phyloP scores from a whole-genome alignment of 805 yeast species.

The Sugiyamaella qingdaonensis region DNA sequence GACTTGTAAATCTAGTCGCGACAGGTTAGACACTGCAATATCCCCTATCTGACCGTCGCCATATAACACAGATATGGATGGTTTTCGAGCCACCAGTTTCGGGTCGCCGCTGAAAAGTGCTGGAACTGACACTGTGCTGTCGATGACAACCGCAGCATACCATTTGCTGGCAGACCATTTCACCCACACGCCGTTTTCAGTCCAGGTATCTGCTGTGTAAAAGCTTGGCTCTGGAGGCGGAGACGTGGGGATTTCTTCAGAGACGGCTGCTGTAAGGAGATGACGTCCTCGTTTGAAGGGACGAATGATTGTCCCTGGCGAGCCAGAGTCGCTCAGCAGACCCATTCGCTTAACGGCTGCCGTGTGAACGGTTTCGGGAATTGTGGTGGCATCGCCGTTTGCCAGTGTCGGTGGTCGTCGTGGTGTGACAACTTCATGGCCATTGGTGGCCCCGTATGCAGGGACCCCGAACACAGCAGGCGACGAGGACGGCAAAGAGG shows the following conservation, averaged over 20 bases:
- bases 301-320: neutral
- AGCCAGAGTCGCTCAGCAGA: neutral
- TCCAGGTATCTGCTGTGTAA: neutral
- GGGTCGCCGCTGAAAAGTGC: neutral
- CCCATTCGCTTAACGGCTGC: neutral
- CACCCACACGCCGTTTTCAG: constrained; percentile 5
- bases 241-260: neutral
- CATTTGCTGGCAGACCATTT: constrained; percentile 2
- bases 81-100: neutral
- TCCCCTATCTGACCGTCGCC: constrained; percentile 14
- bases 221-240: neutral
- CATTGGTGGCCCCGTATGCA: neutral
- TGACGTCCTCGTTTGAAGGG: neutral
- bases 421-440: neutral
- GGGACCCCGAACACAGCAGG: neutral
- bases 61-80: constrained; percentile 7
- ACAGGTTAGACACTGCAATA: neutral
- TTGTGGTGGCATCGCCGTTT: neutral
- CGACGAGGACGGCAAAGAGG: neutral
- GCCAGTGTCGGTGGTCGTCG: neutral
- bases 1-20: constrained; percentile 14
- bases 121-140: neutral
- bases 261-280: neutral
- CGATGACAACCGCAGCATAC: constrained; percentile 4
- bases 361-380: neutral